These are phyloP conservation scores for Gossypium schwendimanii DNA, from an alignment of 441 rosid species.

Conservation along the genomic window DNA sequence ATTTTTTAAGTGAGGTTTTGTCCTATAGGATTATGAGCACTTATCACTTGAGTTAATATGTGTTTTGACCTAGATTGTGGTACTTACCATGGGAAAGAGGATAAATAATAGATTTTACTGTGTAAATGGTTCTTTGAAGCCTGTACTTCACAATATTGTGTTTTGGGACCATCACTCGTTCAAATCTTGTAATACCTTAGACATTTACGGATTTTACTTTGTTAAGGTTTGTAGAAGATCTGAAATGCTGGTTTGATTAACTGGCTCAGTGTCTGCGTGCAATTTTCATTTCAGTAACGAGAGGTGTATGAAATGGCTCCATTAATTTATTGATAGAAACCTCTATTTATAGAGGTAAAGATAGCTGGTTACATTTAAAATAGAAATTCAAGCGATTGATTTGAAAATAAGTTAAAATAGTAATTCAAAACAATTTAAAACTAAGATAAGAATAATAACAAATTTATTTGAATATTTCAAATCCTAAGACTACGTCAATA, in stretches of 20 bases:
- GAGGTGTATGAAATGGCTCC: too few relatives aligned
- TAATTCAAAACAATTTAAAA: too few relatives aligned
- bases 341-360: too few relatives aligned
- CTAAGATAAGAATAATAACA: too few relatives aligned
- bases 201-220: background rate
- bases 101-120: background rate
- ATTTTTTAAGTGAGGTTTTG: background rate
- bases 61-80: background rate
- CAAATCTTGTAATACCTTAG: background rate
- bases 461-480: too few relatives aligned
- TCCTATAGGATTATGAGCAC: background rate
- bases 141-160: background rate
- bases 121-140: background rate
- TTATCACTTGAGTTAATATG: background rate
- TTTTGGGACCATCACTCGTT: background rate
- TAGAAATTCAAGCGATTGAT: too few relatives aligned
- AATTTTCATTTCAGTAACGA: background rate
- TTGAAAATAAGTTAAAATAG: too few relatives aligned
- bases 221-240: background rate
- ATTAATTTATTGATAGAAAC: too few relatives aligned
- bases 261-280: background rate
- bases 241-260: background rate
- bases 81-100: background rate
- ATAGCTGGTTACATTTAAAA: too few relatives aligned
- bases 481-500: background rate